Evolutionary conservation across 2,329 filamentous ascomycete genomes (phyloP), one percentile per base, ranked within the genome.

Genomic region (Penicillium sp.): DNA sequence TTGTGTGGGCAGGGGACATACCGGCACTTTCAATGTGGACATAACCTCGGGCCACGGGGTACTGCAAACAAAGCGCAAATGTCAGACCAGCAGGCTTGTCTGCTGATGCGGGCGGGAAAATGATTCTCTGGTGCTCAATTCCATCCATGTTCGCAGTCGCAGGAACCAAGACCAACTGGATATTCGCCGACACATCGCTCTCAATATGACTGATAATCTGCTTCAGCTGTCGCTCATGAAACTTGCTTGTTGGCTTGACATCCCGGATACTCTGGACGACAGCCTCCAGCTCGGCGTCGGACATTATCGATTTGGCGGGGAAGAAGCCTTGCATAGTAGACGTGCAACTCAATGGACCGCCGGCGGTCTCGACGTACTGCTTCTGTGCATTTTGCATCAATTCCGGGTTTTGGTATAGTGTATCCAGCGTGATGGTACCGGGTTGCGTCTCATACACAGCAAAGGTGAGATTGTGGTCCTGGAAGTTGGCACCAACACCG

Each of bases 401-500:
- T 22, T 58, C 61, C 4, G 63, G 63, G 4, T 53, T 54, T 37
- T 64, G 63, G 1, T 54, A 8, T 2, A 65, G n/a, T 3, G 61
- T 56, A n/a, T 65, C 63, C 25, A 56, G 22, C 2, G 61, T 65
- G 11, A 60, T n/a, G 6, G 58, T 42, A 3, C 57, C 57, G 1
- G 63, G 56, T n/a, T 57, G 40, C 2, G 63, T 57, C 4, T 71
- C 66, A 30, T 42, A 65, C 2, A 52, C 53, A 2, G 65, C 25
- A 1, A 63, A 8, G 10, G 63, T 59, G 11, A 70, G 43, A 3
- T 52, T 14, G 57, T 81, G 80, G 54, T 83, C 81, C 62, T 82
- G 80, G 55, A 83, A 74, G 59, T 83, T 83, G 30, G 78, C 78
- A 4, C 82, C 82, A 4, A 84, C 78, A 3, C 73, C 78, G 2